Conservation (phyloP, 306 rosid genomes). For the Sicyos baderoa region DNA sequence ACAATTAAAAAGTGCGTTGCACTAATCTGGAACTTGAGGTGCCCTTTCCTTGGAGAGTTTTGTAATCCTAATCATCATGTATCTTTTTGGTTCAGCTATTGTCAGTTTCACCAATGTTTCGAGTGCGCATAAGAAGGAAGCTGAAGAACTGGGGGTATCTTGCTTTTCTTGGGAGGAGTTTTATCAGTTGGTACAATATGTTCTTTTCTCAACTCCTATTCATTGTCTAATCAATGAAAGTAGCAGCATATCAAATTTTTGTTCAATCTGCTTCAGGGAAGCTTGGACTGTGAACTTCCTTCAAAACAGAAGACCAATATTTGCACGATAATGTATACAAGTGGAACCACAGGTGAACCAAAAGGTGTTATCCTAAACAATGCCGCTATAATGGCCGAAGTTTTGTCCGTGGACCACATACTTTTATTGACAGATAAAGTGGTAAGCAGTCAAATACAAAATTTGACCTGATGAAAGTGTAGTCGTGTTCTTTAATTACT, state of each 20-base stretch:
- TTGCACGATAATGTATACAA: constrained; percentile 86
- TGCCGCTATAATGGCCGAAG: constrained; percentile 62
- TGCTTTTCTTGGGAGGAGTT: constrained; percentile 87
- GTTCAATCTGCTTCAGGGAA: constrained; percentile 40
- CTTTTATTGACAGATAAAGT: constrained; percentile 56
- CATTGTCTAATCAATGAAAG: background rate
- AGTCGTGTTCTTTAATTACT: background rate
- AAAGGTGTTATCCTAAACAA: constrained; percentile 75
- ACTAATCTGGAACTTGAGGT: constrained; percentile 16
- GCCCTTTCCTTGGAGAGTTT: constrained; percentile 11
- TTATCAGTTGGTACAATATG: constrained; percentile 48
- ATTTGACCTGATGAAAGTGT: background rate
- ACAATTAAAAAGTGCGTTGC: constrained; percentile 57
- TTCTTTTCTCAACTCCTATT: constrained; percentile 6
- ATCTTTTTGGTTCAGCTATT: constrained; percentile 46
- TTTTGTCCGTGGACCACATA: constrained; percentile 60
- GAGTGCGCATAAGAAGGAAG: constrained; percentile 65
- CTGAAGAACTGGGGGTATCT: constrained; percentile 58
- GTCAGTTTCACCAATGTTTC: constrained; percentile 67
- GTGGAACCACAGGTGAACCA: constrained; percentile 98
- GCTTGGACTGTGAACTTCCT: constrained; percentile 49
- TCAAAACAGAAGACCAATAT: constrained; percentile 42
- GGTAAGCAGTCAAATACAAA: constrained; percentile 33
- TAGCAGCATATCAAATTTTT: background rate
- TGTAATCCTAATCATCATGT: constrained; percentile 13